Percentiles rank a stretch among this genome's conserved stretches.
phyloP scores from a whole-genome alignment of 2,329 filamentous ascomycete species.

The Ophiostoma sp. region DNA sequence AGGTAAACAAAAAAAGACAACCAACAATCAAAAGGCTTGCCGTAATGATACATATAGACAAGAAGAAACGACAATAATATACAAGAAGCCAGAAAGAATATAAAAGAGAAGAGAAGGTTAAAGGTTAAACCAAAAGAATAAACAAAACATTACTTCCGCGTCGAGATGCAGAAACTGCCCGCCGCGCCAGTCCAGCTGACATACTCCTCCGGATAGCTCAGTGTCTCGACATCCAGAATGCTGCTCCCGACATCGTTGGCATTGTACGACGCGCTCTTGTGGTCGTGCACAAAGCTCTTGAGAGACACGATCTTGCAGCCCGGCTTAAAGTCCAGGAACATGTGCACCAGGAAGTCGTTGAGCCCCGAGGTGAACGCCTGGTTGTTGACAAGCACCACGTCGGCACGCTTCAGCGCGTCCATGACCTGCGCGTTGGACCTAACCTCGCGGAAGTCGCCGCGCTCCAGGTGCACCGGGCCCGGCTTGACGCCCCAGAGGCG shows the following conservation, averaged over 20 bases:
- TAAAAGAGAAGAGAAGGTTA: not conserved
- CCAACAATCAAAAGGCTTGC: not conserved
- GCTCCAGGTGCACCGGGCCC: conserved; percentile 72
- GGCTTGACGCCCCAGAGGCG: conserved; percentile 81
- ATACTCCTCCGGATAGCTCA: conserved; percentile 59
- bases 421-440: conserved; percentile 57
- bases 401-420: conserved; percentile 71
- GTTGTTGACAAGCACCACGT: conserved; percentile 97
- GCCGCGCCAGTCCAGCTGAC: conserved; percentile 89
- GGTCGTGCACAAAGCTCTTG: conserved; percentile 81
- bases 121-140: not conserved
- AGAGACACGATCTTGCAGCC: conserved; percentile 87
- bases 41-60: conserved; percentile 9
- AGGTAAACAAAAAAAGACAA: not conserved
- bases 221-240: conserved; percentile 68
- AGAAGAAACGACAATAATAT: conserved; percentile 9
- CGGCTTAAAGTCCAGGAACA: conserved; percentile 89
- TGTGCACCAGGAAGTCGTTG: conserved; percentile 77
- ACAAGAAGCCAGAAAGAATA: conserved; percentile 12
- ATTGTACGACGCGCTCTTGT: conserved; percentile 71
- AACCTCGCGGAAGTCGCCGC: conserved; percentile 72
- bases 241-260: conserved; percentile 74
- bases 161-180: conserved; percentile 84
- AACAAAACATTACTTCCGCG: conserved; percentile 52
- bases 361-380: conserved; percentile 87